These are phyloP conservation scores for Corynascus novoguineensis DNA, from an alignment of 495 filamentous ascomycete species.

Conservation along the genomic window DNA sequence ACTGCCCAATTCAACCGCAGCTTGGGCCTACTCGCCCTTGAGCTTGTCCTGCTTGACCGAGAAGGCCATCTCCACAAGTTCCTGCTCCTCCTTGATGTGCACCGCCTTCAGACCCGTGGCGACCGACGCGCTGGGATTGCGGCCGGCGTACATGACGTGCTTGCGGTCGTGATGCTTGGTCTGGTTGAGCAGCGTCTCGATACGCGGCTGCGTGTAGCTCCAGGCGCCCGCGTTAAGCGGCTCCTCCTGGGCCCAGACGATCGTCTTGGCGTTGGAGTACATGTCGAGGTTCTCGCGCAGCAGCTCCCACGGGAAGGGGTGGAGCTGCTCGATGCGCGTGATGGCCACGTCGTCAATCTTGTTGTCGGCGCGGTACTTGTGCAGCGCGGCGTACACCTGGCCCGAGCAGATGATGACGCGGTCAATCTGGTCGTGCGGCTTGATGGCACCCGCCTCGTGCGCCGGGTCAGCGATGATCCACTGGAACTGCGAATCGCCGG, in stretches of 20 bases:
- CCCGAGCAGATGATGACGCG: slow-evolving; percentile 92
- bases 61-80: slow-evolving; percentile 72
- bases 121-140: slow-evolving; percentile 82
- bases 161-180: slow-evolving; percentile 86
- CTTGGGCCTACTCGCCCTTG: slow-evolving; percentile 57
- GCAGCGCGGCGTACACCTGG: slow-evolving; percentile 84
- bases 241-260: slow-evolving; percentile 96
- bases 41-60: slow-evolving; percentile 59
- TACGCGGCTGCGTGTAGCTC: slow-evolving; percentile 90
- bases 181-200: slow-evolving; percentile 90
- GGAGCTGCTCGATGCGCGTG: slow-evolving; percentile 92
- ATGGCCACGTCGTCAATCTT: slow-evolving; percentile 83
- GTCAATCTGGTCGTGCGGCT: slow-evolving; percentile 78
- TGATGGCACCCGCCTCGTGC: slow-evolving; percentile 66
- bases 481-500: slow-evolving; percentile 83
- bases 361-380: slow-evolving; percentile 84
- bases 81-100: slow-evolving; percentile 91
- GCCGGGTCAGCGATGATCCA: slow-evolving; percentile 90
- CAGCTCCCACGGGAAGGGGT: slow-evolving; percentile 98
- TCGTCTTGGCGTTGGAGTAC: slow-evolving; percentile 94
- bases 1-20: background rate
- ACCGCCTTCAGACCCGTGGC: slow-evolving; percentile 85
- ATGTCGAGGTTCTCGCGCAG: slow-evolving; percentile 90
- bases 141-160: slow-evolving; percentile 95
- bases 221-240: slow-evolving; percentile 94